Base-by-base conservation (phyloP, 257 asterid genomes). In the Solanum clarkiae region DNA sequence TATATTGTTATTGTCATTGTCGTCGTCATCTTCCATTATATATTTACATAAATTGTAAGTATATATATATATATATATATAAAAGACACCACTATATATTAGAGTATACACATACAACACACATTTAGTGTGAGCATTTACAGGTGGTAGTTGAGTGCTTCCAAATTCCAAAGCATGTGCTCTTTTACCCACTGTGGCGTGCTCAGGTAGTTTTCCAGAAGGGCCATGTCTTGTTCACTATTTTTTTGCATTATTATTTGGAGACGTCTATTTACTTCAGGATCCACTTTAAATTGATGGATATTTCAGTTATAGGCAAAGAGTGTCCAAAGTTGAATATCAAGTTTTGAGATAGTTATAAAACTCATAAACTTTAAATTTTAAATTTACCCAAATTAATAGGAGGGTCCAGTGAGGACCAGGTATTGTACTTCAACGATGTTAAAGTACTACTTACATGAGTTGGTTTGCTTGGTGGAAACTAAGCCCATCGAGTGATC, bases 141-240 rank as follows among this genome's bases (percentile, higher is more conserved):
- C 83, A 79, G 65, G 83, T 79, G 49, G 83, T 79, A 53, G 66
- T 79, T 79, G 83, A 79, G 83, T 79, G 83, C 65, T 79, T 79
- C 83, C 83, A 53, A 79, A 79, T 53, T 79, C 83, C 83, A 79
- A 79, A 79, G 83, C 83, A 79, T 79, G 83, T 79, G 49, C 26
- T 29, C 82, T 26, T 26, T 79, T 79, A 53, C 82, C 82, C 82
- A 79, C 49, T 26, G 49, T 77, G 47, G 24, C 82, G 82, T 53
- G 63, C 82, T 77, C 26, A 77, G 82, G 10, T 45, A 26, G 53
- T 36, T 51, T 70, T 77, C 83, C 65, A 79, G 83, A 79, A 79
- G 65, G 24, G 83, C 65, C 3, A 79, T 79, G 49, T 79, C 29
- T 53, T 79, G 40, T 10, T 51, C 24, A 80, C 53, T 59, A 24